A percentile compares a stretch with the other conserved stretches of the same genome.
These are phyloP conservation scores for Chytriomyces sp. DNA, from an alignment of 192 early-diverging fungal species.

Conservation along the genomic window DNA sequence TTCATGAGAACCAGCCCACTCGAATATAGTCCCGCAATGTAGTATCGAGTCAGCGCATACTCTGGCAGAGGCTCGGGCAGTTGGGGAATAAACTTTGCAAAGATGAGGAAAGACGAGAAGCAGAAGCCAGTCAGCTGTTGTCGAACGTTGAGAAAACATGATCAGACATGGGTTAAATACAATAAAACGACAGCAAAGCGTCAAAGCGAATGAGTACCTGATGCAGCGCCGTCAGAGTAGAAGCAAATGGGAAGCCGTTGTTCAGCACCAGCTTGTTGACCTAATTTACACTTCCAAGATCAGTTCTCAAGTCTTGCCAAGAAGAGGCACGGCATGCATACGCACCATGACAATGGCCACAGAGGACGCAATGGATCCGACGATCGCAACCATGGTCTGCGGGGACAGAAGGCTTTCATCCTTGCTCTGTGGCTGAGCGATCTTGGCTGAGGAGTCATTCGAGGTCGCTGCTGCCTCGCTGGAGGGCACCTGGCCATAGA, in stretches of 20 bases:
- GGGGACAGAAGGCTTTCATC: constrained; percentile 3
- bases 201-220: constrained; percentile 2
- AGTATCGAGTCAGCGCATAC: constrained; percentile 2
- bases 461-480: not conserved
- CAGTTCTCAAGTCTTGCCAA: not conserved
- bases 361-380: constrained; percentile 28
- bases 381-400: constrained; percentile 12
- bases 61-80: constrained; percentile 30
- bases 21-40: constrained; percentile 30
- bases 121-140: constrained; percentile 19
- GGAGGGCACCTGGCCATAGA: not conserved
- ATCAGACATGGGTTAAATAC: not conserved
- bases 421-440: not conserved
- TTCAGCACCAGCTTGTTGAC: constrained; percentile 33
- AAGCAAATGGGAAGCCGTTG: constrained; percentile 28
- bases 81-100: constrained; percentile 21
- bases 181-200: not conserved
- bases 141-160: too few species aligned
- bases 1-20: constrained; percentile 35
- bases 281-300: not conserved
- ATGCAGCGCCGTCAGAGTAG: constrained; percentile 30
- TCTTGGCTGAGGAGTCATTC: not conserved
- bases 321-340: not conserved
- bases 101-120: constrained; percentile 16
- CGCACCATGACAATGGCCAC: constrained; percentile 31